Percentiles rank a stretch among this genome's conserved stretches.
Conservation (phyloP, 176 grass and related monocot species). For the Carex pumila region DNA sequence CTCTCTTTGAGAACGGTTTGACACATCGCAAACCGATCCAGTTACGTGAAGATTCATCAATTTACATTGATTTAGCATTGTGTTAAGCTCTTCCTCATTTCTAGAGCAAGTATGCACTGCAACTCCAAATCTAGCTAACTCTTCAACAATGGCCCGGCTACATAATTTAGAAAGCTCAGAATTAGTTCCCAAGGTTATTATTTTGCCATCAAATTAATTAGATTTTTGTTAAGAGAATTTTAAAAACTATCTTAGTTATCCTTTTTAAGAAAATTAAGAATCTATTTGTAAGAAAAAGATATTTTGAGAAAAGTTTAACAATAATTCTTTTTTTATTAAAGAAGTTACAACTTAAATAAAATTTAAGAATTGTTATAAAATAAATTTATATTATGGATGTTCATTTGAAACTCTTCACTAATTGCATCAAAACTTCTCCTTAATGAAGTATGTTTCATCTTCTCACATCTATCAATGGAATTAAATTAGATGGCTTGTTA, state of each 20-base stretch:
- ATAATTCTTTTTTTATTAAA: neutral
- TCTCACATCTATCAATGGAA: too few species aligned
- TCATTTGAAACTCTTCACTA: too few species aligned
- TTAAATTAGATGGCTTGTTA: too few species aligned
- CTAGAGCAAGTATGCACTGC: neutral
- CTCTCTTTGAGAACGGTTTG: neutral
- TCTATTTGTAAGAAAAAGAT: neutral
- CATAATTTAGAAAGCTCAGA: neutral
- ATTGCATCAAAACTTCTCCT: too few species aligned
- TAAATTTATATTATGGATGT: too few species aligned
- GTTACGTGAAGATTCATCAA: neutral
- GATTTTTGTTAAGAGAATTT: neutral
- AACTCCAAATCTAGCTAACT: neutral
- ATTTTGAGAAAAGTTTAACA: neutral
- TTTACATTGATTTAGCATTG: neutral
- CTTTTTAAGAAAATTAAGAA: neutral
- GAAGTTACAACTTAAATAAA: too few species aligned
- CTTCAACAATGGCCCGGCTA: neutral
- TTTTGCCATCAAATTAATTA: neutral
- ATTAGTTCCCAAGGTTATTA: neutral
- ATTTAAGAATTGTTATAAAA: too few species aligned
- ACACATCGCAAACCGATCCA: slow-evolving; percentile 3
- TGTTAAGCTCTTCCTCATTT: neutral
- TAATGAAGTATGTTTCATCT: too few species aligned
- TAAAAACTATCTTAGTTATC: neutral